A percentile compares a stretch with the other conserved stretches of the same genome.
Evolutionary conservation across 768 basidiomycete genomes (phyloP).

Genomic region (Termitomyces sp.): DNA sequence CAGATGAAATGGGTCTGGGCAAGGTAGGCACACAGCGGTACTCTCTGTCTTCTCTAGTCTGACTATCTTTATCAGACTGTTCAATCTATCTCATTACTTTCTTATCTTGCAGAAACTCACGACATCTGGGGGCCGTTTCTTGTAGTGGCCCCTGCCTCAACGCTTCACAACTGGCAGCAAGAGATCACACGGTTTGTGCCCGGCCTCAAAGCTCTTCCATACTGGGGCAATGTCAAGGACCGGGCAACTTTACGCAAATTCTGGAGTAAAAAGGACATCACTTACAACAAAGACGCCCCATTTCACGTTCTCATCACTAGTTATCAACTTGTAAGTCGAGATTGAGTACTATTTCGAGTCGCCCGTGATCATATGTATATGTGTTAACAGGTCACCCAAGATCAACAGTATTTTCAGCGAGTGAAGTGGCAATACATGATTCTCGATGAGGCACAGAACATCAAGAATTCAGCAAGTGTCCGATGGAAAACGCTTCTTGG

Average conservation of each 20-base stretch:
- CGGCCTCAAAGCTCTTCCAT: constrained; percentile 87
- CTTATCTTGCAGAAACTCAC: constrained; percentile 94
- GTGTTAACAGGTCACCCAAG: constrained; percentile 72
- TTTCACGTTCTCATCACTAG: constrained; percentile 97
- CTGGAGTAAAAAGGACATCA: constrained; percentile 97
- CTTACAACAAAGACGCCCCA: constrained; percentile 90
- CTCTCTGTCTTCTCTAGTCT: constrained; percentile 1
- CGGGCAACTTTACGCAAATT: constrained; percentile 91
- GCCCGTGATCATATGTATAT: background rate
- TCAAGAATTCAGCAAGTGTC: constrained; percentile 95
- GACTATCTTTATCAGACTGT: constrained; percentile 60
- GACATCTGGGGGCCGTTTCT: constrained; percentile 99
- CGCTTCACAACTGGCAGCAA: constrained; percentile 99
- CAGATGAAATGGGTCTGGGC: constrained; percentile 97
- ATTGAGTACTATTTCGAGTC: background rate
- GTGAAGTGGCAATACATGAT: constrained; percentile 99
- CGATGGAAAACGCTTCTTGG: constrained; percentile 97
- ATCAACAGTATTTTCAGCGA: constrained; percentile 96
- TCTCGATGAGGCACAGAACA: constrained; percentile 98
- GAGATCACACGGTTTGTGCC: constrained; percentile 96
- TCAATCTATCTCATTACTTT: constrained; percentile 93
- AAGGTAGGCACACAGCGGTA: constrained; percentile 44
- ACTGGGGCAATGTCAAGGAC: constrained; percentile 98
- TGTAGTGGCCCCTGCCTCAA: constrained; percentile 95
- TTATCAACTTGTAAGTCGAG: constrained; percentile 76